Evolutionary conservation across 495 filamentous ascomycete species (phyloP).

Genomic region (Staphylotrichum longicolle): DNA sequence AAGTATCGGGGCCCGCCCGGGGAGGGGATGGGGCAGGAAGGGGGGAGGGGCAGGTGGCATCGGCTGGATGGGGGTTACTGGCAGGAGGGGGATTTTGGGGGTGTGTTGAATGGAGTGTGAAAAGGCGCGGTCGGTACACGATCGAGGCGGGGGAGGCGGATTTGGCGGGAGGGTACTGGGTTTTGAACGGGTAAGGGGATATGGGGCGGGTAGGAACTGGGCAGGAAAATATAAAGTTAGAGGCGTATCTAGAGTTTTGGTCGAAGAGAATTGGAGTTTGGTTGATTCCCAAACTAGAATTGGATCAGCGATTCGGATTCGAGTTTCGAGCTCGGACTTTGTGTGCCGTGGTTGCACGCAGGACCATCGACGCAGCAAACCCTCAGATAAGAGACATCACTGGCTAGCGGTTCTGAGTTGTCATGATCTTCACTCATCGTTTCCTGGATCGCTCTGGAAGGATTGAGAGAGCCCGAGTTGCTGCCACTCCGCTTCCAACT

Average conservation of each 20-base stretch:
- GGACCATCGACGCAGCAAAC: too few species aligned
- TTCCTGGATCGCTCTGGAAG: neutral
- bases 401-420: neutral
- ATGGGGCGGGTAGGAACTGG: too few species aligned
- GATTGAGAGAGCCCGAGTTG: neutral
- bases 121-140: neutral
- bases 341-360: too few species aligned
- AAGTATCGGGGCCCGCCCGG: slow-evolving; percentile 11
- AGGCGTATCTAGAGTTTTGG: too few species aligned
- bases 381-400: neutral
- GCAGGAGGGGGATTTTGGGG: slow-evolving; percentile 7
- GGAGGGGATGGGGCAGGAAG: neutral
- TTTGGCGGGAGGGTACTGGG: too few species aligned
- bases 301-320: too few species aligned
- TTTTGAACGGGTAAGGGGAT: too few species aligned
- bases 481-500: neutral
- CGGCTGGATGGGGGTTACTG: slow-evolving; percentile 26
- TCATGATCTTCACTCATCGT: neutral
- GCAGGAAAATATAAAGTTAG: too few species aligned
- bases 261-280: too few species aligned
- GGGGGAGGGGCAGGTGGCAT: slow-evolving; percentile 12
- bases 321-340: too few species aligned
- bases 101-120: neutral
- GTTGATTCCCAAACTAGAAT: too few species aligned
- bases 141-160: neutral